phyloP scores from a whole-genome alignment of 2,329 filamentous ascomycete species.

The Helotiales sp. region DNA sequence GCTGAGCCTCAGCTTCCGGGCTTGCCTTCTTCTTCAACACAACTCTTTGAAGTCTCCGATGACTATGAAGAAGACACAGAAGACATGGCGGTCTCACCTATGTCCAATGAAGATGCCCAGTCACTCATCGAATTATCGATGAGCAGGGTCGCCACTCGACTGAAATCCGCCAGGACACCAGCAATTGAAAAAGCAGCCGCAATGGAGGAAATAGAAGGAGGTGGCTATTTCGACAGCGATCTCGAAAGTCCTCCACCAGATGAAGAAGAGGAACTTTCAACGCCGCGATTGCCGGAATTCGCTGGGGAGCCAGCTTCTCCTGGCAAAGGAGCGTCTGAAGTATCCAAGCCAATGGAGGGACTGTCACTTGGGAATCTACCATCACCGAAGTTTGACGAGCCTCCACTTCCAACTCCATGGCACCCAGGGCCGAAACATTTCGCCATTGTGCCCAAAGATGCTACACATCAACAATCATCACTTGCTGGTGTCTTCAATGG shows the following conservation, averaged over 20 bases:
- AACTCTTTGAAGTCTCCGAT: constrained; percentile 18
- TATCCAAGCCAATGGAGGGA: constrained; percentile 38
- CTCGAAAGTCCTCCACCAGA: constrained; percentile 38
- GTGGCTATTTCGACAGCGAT: constrained; percentile 48
- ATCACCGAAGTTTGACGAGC: constrained; percentile 39
- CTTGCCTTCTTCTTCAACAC: constrained; percentile 15
- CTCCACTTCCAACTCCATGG: constrained; percentile 45
- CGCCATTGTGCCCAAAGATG: constrained; percentile 40
- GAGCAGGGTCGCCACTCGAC: constrained; percentile 59
- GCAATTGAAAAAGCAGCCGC: constrained; percentile 63
- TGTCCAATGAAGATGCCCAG: constrained; percentile 58
- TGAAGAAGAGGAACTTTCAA: constrained; percentile 4
- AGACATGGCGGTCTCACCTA: constrained; percentile 30
- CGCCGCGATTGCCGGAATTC: not conserved
- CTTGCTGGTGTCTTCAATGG: constrained; percentile 52
- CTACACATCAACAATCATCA: constrained; percentile 45
- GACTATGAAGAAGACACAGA: constrained; percentile 32
- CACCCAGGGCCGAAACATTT: constrained; percentile 49
- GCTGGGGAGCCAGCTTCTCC: not conserved
- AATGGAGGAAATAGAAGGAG: constrained; percentile 55
- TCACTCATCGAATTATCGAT: constrained; percentile 64
- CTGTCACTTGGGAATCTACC: constrained; percentile 33
- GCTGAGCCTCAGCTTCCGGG: not conserved
- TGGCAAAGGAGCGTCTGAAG: constrained; percentile 13
- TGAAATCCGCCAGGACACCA: constrained; percentile 59